These are phyloP conservation scores for Candida verbasci DNA, from an alignment of 805 yeast genomes.

Conservation along the genomic window DNA sequence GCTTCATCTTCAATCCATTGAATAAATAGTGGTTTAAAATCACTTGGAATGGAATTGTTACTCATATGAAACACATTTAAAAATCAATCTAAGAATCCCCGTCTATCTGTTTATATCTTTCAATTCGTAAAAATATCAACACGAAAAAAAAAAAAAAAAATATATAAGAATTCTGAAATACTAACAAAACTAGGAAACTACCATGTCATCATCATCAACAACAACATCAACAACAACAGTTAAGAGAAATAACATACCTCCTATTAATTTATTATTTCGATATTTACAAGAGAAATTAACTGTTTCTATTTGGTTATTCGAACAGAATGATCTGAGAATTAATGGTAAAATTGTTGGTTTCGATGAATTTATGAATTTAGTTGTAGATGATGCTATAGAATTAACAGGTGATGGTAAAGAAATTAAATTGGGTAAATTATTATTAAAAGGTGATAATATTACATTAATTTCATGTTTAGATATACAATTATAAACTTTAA, in stretches of 20 bases:
- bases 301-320: conserved; percentile 87
- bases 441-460: conserved; percentile 92
- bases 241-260: conserved; percentile 62
- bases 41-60: too few species aligned
- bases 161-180: too few species aligned
- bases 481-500: conserved; percentile 11
- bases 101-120: too few species aligned
- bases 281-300: conserved; percentile 75
- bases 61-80: too few species aligned
- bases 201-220: conserved; percentile 8
- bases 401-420: conserved; percentile 51
- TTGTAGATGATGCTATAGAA: conserved; percentile 60
- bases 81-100: too few species aligned
- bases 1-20: conserved; percentile 58
- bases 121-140: too few species aligned
- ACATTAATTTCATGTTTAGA: conserved; percentile 56
- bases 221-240: too few species aligned
- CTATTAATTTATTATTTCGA: conserved; percentile 86
- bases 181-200: too few species aligned
- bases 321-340: conserved; percentile 71
- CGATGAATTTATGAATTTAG: conserved; percentile 94
- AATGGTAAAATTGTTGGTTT: conserved; percentile 88
- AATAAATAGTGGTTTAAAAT: conserved; percentile 35
- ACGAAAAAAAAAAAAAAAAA: not conserved
- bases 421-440: conserved; percentile 63